phyloP scores from a whole-genome alignment of 1,284 basidiomycete genomes.

The Ustilago bromivora region DNA sequence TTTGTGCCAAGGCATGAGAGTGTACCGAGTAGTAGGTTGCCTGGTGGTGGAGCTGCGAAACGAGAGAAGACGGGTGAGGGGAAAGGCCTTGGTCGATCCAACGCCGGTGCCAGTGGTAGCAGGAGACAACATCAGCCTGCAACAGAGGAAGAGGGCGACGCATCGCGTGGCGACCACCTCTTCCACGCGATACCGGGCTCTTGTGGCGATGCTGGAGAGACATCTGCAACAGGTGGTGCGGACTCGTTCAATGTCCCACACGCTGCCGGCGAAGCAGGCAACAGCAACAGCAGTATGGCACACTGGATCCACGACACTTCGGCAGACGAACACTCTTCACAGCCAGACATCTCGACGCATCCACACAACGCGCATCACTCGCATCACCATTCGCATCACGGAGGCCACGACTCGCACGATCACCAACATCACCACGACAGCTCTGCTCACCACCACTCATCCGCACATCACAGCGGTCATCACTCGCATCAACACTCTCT shows the following conservation, averaged over 20 bases:
- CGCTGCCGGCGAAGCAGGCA: constrained; percentile 13
- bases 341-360: constrained; percentile 29
- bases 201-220: constrained; percentile 23
- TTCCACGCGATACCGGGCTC: constrained; percentile 15
- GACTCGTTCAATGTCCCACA: constrained; percentile 40
- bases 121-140: constrained; percentile 19
- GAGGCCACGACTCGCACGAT: constrained; percentile 20
- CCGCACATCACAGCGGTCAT: constrained; percentile 12
- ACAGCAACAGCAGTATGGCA: constrained; percentile 29
- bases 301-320: constrained; percentile 44
- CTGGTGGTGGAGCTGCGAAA: constrained; percentile 47
- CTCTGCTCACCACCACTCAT: constrained; percentile 13
- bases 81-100: constrained; percentile 28
- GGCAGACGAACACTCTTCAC: constrained; percentile 38
- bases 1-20: constrained; percentile 65
- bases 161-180: constrained; percentile 15
- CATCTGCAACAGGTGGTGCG: constrained; percentile 7
- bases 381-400: constrained; percentile 28
- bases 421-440: constrained; percentile 20
- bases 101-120: constrained; percentile 17
- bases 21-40: constrained; percentile 48
- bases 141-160: constrained; percentile 1
- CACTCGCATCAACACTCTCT: constrained; percentile 48
- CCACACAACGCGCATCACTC: constrained; percentile 23
- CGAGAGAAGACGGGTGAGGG: constrained; percentile 51